These are phyloP conservation scores for Cordyceps cateniannulata DNA, from an alignment of 2,329 filamentous ascomycete genomes.

Conservation along the genomic window DNA sequence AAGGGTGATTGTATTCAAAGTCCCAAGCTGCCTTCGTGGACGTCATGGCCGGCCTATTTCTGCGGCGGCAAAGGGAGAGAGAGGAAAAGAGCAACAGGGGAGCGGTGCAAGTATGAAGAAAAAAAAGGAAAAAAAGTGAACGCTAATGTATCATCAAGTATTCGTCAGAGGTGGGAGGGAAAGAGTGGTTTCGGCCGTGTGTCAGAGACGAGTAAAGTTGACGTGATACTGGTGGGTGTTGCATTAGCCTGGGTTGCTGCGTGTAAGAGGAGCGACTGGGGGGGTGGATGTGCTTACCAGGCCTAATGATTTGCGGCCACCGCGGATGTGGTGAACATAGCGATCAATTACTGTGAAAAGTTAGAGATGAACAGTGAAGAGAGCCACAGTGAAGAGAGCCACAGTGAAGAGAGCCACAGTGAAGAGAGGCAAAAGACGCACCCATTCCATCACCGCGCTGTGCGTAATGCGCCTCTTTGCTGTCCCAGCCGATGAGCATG, in stretches of 20 bases:
- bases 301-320: conserved; percentile 12
- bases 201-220: conserved; percentile 12
- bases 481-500: conserved; percentile 34
- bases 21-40: conserved; percentile 1
- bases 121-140: neutral
- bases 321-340: conserved; percentile 12
- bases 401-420: neutral
- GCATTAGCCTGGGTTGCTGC: neutral
- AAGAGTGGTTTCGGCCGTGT: conserved; percentile 4
- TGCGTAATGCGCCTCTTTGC: conserved; percentile 30
- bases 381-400: neutral
- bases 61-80: neutral
- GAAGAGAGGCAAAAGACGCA: conserved; percentile 15
- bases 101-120: neutral
- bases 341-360: conserved; percentile 8
- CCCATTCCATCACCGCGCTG: conserved; percentile 26
- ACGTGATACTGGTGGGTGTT: conserved; percentile 11
- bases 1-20: conserved; percentile 10
- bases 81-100: neutral
- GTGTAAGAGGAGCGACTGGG: neutral
- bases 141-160: conserved; percentile 12
- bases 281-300: conserved; percentile 4
- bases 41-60: neutral
- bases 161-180: conserved; percentile 5
- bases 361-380: neutral